phyloP scores from a whole-genome alignment of 768 basidiomycete genomes.

The Tubosaeta sp. region DNA sequence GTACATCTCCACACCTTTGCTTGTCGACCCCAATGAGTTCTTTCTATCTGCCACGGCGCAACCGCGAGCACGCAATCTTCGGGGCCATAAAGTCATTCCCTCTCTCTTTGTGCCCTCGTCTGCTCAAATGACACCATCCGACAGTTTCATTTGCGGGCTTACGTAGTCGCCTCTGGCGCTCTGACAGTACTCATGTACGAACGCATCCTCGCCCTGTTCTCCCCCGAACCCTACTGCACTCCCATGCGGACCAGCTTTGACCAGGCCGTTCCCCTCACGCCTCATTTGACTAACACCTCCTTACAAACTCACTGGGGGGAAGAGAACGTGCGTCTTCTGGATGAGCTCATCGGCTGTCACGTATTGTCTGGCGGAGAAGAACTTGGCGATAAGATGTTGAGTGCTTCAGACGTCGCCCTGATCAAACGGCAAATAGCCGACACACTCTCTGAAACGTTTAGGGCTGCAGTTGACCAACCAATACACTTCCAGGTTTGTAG shows the following conservation, averaged over 20 bases:
- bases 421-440: conserved; percentile 61
- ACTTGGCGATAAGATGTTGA: conserved; percentile 21
- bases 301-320: conserved; percentile 69
- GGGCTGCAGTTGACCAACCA: conserved; percentile 77
- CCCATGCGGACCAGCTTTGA: conserved; percentile 37
- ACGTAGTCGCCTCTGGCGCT: conserved; percentile 75
- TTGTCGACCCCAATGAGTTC: conserved; percentile 64
- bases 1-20: conserved; percentile 73
- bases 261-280: conserved; percentile 38
- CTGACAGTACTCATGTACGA: conserved; percentile 78
- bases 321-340: conserved; percentile 69
- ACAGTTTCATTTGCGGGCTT: conserved; percentile 93
- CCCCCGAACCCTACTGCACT: conserved; percentile 59
- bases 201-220: conserved; percentile 85
- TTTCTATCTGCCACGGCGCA: conserved; percentile 17
- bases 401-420: conserved; percentile 36
- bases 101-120: neutral
- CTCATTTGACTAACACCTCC: conserved; percentile 92
- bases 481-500: conserved; percentile 74
- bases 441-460: conserved; percentile 76
- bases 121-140: conserved; percentile 9
- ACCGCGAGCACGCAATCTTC: conserved; percentile 19
- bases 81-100: conserved; percentile 57
- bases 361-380: conserved; percentile 37
- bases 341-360: conserved; percentile 69